Base-by-base conservation (phyloP, 2,329 filamentous ascomycete species). In the Penicillium decumbens region DNA sequence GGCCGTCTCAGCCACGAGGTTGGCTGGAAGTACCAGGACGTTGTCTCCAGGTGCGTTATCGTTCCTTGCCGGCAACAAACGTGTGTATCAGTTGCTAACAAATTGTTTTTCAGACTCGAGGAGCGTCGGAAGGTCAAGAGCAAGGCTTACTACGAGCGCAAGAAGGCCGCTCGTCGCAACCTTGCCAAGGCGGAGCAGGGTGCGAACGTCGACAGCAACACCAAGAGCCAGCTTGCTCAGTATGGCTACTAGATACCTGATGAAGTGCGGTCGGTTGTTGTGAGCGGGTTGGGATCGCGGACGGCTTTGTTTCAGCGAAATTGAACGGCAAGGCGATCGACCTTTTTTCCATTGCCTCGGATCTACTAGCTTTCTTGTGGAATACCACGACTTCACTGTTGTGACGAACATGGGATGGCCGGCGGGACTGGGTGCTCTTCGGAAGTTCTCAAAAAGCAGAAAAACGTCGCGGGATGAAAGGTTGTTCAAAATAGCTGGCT, bases 21-120 rank as follows among this genome's bases (percentile, higher is more conserved):
- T 72, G 93, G 93, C 80, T 98, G 93, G 93, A 98, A 98, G 82
- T 97, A 98, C 87, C 88, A 96, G 84, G 92, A 96, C 75, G 91
- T 98, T 73, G 93, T 98, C 80, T 87, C 86, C 71, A 90, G 89
- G 91, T 97, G 80, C 72, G 90, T 87, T 24, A 27, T 27, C 20
- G 15, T 15, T 27, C 5, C 23, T 1, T 7, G 0, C 38, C 23
- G 4, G 10, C 10, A 24, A n/a, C n/a, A 7, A 24, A 24, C n/a
- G 3, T 6, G 2, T 15, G 30, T 38, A 54, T 23, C 49, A 37
- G 55, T 65, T 55, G 65, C 55, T 55, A 35, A 55, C 42, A 38
- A 44, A 25, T 35, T 29, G 20, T 40, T 41, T 44, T 53, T 65
- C 70, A 97, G 93, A 79, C 85, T 98, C 72, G 93, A 98, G 84